Percentiles rank a stretch among this genome's conserved stretches.
These are phyloP conservation scores for Garcia nutans DNA, from an alignment of 345 rosid species.

Conservation along the genomic window DNA sequence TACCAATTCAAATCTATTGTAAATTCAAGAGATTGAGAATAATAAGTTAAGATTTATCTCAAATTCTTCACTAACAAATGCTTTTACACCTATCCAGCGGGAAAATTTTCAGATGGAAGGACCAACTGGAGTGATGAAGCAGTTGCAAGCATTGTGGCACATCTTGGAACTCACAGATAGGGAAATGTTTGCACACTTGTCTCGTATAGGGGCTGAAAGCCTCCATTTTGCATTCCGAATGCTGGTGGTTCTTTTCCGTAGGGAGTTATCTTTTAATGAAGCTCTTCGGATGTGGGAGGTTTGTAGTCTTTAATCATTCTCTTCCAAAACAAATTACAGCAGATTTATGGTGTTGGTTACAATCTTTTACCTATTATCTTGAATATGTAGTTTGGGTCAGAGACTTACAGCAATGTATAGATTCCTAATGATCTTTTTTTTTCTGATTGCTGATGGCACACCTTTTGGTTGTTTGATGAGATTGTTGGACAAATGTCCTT, in stretches of 20 bases:
- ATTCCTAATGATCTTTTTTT: background rate
- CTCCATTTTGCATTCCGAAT: conserved; percentile 96
- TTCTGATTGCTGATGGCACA: background rate
- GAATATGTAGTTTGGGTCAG: background rate
- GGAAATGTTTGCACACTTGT: conserved; percentile 75
- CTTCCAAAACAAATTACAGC: background rate
- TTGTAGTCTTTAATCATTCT: conserved; percentile 22
- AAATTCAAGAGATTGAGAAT: too few relatives aligned
- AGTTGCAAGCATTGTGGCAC: conserved; percentile 77
- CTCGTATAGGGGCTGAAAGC: conserved; percentile 87
- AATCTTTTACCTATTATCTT: background rate
- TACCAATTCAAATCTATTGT: too few relatives aligned
- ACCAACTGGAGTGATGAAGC: conserved; percentile 92
- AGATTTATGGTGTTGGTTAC: background rate
- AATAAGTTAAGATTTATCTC: too few relatives aligned
- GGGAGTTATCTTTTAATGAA: conserved; percentile 73
- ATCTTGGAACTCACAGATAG: conserved; percentile 76
- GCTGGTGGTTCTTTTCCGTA: conserved; percentile 83
- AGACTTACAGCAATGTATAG: background rate
- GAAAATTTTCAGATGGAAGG: conserved; percentile 89
- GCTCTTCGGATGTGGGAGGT: conserved; percentile 99
- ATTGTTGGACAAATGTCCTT: conserved; percentile 4
- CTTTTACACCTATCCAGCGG: conserved; percentile 48
- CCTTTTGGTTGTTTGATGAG: background rate
- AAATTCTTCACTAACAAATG: conserved; percentile 30